Evolutionary conservation across 768 basidiomycete genomes (phyloP).

Genomic region (Psilocybe cyanescens): DNA sequence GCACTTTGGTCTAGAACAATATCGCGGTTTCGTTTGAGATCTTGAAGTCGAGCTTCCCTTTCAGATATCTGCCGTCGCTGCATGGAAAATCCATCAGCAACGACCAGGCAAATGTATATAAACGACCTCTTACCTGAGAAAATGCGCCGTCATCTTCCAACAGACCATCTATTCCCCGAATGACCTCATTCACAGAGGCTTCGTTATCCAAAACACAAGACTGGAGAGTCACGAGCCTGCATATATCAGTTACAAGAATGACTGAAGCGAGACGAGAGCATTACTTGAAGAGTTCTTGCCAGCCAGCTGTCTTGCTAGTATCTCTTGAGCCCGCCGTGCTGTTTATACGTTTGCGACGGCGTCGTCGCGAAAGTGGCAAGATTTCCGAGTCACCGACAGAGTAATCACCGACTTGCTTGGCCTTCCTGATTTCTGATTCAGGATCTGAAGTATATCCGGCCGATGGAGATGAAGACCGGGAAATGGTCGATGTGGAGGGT

Average conservation of each 20-base stretch:
- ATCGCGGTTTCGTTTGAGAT: conserved; percentile 46
- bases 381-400: conserved; percentile 18
- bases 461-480: conserved; percentile 59
- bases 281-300: conserved; percentile 76
- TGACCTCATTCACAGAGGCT: conserved; percentile 49
- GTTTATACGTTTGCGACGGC: conserved; percentile 31
- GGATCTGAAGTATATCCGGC: conserved; percentile 75
- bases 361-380: conserved; percentile 31
- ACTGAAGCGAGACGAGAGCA: conserved; percentile 25
- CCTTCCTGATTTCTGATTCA: conserved; percentile 54
- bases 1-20: conserved; percentile 46
- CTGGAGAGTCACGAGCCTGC: conserved; percentile 58
- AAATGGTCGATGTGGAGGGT: conserved; percentile 29
- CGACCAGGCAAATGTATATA: conserved; percentile 8
- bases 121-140: conserved; percentile 43
- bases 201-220: conserved; percentile 55
- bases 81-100: conserved; percentile 23
- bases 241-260: background rate
- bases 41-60: conserved; percentile 57
- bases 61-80: conserved; percentile 76
- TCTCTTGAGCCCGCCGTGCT: conserved; percentile 17
- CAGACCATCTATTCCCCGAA: conserved; percentile 50
- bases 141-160: conserved; percentile 43
- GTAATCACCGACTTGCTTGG: conserved; percentile 34
- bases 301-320: conserved; percentile 52